Evolutionary conservation across 768 basidiomycete species (phyloP).

Genomic region (Kwoniella pini): DNA sequence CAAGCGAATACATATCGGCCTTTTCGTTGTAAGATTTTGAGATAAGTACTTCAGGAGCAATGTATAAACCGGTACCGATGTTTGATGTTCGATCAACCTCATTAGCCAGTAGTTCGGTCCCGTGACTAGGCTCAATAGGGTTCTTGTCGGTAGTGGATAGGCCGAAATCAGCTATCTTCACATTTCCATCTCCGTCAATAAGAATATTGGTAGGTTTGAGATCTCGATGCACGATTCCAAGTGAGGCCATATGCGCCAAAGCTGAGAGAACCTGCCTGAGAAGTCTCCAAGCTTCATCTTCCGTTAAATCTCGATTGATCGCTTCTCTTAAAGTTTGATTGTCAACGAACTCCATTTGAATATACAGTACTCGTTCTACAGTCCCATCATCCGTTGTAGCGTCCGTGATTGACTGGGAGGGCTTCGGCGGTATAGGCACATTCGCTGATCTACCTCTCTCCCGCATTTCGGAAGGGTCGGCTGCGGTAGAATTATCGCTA

Average conservation of each 20-base stretch:
- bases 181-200: slow-evolving; percentile 61
- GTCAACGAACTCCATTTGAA: slow-evolving; percentile 72
- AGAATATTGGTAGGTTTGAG: slow-evolving; percentile 94
- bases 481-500: slow-evolving; percentile 20
- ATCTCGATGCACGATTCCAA: slow-evolving; percentile 78
- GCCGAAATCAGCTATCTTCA: slow-evolving; percentile 85
- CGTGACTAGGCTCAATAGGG: slow-evolving; percentile 25
- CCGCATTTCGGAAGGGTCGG: slow-evolving; percentile 27
- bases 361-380: slow-evolving; percentile 70
- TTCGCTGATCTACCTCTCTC: slow-evolving; percentile 15
- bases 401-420: slow-evolving; percentile 33
- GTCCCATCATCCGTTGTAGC: slow-evolving; percentile 31
- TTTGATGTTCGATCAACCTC: slow-evolving; percentile 51
- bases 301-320: slow-evolving; percentile 66
- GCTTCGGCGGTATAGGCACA: slow-evolving; percentile 20
- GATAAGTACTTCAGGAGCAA: slow-evolving; percentile 77
- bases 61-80: slow-evolving; percentile 88
- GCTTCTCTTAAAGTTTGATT: slow-evolving; percentile 84
- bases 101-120: slow-evolving; percentile 11
- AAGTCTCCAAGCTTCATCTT: slow-evolving; percentile 84
- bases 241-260: slow-evolving; percentile 80
- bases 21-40: slow-evolving; percentile 67
- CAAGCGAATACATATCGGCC: slow-evolving; percentile 92
- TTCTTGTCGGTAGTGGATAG: slow-evolving; percentile 56
- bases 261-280: slow-evolving; percentile 90